Evolutionary conservation across 2,329 filamentous ascomycete species (phyloP).

Genomic region (Stachybotrys elegans): DNA sequence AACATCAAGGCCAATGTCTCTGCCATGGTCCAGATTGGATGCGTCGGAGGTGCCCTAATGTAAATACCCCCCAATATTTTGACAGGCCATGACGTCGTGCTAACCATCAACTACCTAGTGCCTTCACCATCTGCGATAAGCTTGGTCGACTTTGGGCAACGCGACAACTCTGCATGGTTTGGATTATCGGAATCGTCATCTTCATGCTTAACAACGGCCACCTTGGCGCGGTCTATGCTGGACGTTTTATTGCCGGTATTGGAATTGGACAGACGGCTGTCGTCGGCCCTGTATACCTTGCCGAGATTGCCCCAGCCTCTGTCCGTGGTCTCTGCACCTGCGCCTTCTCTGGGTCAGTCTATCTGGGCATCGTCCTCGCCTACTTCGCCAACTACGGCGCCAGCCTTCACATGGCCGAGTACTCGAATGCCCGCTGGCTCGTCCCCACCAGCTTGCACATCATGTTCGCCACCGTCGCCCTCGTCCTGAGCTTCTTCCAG

Average conservation of each 20-base stretch:
- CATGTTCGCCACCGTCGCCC: constrained; percentile 70
- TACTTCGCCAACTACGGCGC: constrained; percentile 70
- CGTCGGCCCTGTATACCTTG: constrained; percentile 65
- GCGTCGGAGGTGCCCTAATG: constrained; percentile 63
- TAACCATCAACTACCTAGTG: constrained; percentile 29
- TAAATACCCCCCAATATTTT: constrained; percentile 24
- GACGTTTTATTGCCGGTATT: constrained; percentile 60
- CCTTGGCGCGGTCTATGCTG: constrained; percentile 55
- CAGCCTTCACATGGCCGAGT: constrained; percentile 41
- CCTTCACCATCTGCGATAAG: constrained; percentile 53
- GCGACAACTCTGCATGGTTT: constrained; percentile 49
- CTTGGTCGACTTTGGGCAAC: constrained; percentile 60
- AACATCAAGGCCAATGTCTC: constrained; percentile 74
- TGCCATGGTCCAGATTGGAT: constrained; percentile 77
- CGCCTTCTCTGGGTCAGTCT: constrained; percentile 52
- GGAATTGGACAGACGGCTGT: constrained; percentile 64
- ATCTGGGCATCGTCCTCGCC: constrained; percentile 71
- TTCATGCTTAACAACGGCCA: constrained; percentile 51
- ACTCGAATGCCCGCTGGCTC: constrained; percentile 48
- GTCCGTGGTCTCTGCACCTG: constrained; percentile 69
- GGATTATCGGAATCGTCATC: constrained; percentile 53
- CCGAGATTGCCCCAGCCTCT: constrained; percentile 64
- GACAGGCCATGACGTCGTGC: no score
- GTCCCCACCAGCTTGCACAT: constrained; percentile 72
- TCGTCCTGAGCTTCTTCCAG: constrained; percentile 63